Conservation (phyloP, 257 asterid species). For the Striga asiatica region DNA sequence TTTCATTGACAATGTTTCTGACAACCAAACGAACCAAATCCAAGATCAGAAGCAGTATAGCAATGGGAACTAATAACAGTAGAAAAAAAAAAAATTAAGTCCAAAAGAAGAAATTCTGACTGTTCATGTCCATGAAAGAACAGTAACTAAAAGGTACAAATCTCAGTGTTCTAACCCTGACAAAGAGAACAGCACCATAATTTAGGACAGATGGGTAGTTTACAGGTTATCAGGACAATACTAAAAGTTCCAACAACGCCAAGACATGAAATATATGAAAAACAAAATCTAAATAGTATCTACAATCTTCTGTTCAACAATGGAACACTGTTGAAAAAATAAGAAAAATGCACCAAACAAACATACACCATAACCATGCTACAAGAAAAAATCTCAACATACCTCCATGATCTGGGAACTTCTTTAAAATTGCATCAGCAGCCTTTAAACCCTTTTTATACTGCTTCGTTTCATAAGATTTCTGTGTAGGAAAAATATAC, state of each 20-base stretch:
- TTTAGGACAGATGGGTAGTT: too few species aligned
- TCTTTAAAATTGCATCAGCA: slow-evolving; percentile 89
- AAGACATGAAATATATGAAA: not conserved
- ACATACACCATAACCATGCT: not conserved
- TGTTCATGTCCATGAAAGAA: not conserved
- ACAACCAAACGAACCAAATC: slow-evolving; percentile 16
- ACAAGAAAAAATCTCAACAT: slow-evolving; percentile 17
- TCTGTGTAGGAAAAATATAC: slow-evolving; percentile 34
- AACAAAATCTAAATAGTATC: not conserved
- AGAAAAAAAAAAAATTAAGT: not conserved
- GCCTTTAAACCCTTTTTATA: slow-evolving; percentile 97
- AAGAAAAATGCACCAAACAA: not conserved
- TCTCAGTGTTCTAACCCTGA: too few species aligned
- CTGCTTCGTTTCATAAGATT: slow-evolving; percentile 94
- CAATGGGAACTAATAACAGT: not conserved
- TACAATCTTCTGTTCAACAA: not conserved
- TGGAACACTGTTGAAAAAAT: not conserved
- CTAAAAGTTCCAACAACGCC: not conserved
- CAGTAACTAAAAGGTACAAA: too few species aligned
- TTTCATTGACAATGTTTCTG: slow-evolving; percentile 97
- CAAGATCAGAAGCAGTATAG: not conserved
- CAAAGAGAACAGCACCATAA: not conserved
- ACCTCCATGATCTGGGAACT: slow-evolving; percentile 99
- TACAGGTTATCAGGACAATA: not conserved
- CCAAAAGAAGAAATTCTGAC: not conserved